Conservation (phyloP, 441 rosid species). For the Populus trichocarpa region DNA sequence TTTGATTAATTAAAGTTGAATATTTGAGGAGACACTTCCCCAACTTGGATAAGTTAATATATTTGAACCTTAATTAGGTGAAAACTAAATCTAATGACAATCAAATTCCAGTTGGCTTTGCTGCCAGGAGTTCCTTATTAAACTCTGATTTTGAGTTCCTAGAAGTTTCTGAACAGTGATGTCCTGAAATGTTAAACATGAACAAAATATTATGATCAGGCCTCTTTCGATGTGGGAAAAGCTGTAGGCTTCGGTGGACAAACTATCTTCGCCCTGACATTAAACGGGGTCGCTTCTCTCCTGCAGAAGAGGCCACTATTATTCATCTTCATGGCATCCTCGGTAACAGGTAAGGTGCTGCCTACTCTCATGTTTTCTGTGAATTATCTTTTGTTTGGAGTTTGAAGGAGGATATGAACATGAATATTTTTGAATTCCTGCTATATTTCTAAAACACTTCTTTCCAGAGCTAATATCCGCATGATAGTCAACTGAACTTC, state of each 20-base stretch:
- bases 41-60: background rate
- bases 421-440: background rate
- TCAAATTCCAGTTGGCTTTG: background rate
- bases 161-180: background rate
- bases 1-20: background rate
- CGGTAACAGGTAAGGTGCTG: constrained; percentile 40
- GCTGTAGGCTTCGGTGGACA: constrained; percentile 56
- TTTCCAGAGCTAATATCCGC: too few species aligned
- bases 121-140: background rate
- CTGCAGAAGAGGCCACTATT: constrained; percentile 40
- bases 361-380: background rate
- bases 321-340: constrained; percentile 47
- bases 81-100: background rate
- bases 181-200: background rate
- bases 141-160: background rate
- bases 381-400: background rate
- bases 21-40: background rate
- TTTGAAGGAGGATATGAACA: background rate
- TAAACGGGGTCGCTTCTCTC: constrained; percentile 45
- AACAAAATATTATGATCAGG: constrained; percentile 23
- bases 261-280: constrained; percentile 58
- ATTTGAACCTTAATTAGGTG: background rate
- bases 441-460: background rate
- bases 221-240: constrained; percentile 50
- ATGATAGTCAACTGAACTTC: background rate